Evolutionary conservation across 1,284 basidiomycete genomes (phyloP).

Genomic region (Uromyces viciae-fabae): DNA sequence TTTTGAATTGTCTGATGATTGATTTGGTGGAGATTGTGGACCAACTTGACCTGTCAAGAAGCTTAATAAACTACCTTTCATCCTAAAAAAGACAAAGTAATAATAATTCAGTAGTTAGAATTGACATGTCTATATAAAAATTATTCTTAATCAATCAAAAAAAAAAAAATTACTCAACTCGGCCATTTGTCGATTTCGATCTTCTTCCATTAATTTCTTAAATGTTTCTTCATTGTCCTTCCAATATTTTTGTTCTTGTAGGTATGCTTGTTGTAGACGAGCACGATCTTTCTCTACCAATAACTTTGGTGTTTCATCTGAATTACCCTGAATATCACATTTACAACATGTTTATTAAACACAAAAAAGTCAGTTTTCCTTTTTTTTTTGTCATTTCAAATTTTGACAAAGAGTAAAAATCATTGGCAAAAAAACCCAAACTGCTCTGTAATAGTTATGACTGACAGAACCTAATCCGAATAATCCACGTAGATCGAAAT

Average conservation of each 20-base stretch:
- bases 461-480: constrained; percentile 40
- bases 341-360: no score
- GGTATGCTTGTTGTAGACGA: constrained; percentile 77
- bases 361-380: no score
- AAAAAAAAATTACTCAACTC: constrained; percentile 54
- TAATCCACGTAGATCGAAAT: constrained; percentile 13
- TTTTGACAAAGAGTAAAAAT: no score
- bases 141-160: not conserved
- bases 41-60: constrained; percentile 54
- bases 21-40: constrained; percentile 22
- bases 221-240: constrained; percentile 74
- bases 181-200: constrained; percentile 70
- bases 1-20: not conserved
- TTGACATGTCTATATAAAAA: constrained; percentile 31
- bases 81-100: constrained; percentile 22
- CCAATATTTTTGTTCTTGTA: constrained; percentile 84
- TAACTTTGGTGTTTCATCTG: constrained; percentile 58
- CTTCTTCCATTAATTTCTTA: constrained; percentile 72
- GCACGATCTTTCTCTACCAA: constrained; percentile 85
- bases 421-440: no score
- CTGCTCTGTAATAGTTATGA: not conserved
- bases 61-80: constrained; percentile 57
- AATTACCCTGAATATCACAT: constrained; percentile 58
- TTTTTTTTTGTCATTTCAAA: no score
- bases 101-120: not conserved